Conservation (phyloP, 2,329 filamentous ascomycete species). For the Fusarium acutatum region DNA sequence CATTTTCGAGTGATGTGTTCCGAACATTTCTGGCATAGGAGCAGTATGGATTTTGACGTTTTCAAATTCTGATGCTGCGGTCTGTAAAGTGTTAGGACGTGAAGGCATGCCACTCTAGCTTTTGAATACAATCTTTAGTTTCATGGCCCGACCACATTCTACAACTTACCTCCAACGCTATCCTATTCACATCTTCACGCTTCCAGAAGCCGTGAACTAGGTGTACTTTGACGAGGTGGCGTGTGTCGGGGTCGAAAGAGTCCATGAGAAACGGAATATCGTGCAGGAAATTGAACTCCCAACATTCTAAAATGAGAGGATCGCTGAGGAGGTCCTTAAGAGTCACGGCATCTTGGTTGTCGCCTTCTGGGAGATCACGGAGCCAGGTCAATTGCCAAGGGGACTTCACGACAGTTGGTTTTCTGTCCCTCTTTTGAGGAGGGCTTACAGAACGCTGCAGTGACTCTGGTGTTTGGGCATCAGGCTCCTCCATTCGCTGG, state of each 20-base stretch:
- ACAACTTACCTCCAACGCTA: slow-evolving; percentile 63
- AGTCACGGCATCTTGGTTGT: slow-evolving; percentile 72
- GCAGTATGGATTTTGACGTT: slow-evolving; percentile 79
- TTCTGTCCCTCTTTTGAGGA: slow-evolving; percentile 48
- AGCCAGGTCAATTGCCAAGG: slow-evolving; percentile 79
- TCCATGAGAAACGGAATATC: slow-evolving; percentile 65
- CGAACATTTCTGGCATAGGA: slow-evolving; percentile 84
- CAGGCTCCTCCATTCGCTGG: slow-evolving; percentile 32
- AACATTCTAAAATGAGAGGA: slow-evolving; percentile 75
- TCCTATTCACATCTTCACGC: slow-evolving; percentile 67
- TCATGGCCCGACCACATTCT: neutral
- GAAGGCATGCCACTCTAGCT: neutral
- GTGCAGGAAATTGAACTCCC: slow-evolving; percentile 76
- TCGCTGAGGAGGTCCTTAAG: slow-evolving; percentile 76
- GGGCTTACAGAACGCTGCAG: slow-evolving; percentile 57
- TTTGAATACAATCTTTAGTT: neutral
- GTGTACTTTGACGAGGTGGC: slow-evolving; percentile 59
- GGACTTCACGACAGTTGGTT: slow-evolving; percentile 55
- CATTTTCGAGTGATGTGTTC: slow-evolving; percentile 90
- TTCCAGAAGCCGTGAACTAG: slow-evolving; percentile 73
- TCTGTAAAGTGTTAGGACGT: slow-evolving; percentile 51
- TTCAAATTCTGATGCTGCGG: slow-evolving; percentile 65
- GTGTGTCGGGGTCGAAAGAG: slow-evolving; percentile 62
- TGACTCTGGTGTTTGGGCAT: slow-evolving; percentile 35
- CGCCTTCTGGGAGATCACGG: slow-evolving; percentile 64